Percentiles rank a stretch among this genome's conserved stretches.
Conservation (phyloP, 2,329 filamentous ascomycete genomes). For the Chalara sp. region DNA sequence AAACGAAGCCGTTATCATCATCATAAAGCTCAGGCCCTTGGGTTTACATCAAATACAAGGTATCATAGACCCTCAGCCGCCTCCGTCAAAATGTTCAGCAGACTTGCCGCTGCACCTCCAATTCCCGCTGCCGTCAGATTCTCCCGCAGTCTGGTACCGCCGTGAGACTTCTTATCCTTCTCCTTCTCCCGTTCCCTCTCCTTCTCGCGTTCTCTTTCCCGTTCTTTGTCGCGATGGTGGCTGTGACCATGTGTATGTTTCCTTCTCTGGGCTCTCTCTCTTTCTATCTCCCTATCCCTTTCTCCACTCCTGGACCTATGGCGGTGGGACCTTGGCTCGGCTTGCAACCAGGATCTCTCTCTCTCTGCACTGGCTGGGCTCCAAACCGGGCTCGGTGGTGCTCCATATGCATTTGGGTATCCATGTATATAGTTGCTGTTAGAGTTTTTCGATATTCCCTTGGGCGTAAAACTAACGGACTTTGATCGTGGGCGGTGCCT, state of each 20-base stretch:
- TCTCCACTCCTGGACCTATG: neutral
- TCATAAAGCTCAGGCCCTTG: too few relatives aligned
- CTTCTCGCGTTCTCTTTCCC: constrained; percentile 4
- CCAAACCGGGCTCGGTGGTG: constrained; percentile 11
- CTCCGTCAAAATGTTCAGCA: constrained; percentile 51
- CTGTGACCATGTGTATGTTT: constrained; percentile 16
- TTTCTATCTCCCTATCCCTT: constrained; percentile 30
- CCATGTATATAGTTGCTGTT: constrained; percentile 4
- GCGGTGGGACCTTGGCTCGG: neutral
- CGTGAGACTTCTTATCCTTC: constrained; percentile 6
- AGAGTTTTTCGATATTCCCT: neutral
- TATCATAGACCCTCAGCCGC: constrained; percentile 34
- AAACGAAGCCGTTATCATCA: too few relatives aligned
- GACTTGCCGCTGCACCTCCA: constrained; percentile 52
- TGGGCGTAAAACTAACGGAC: constrained; percentile 1
- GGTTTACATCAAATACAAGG: too few relatives aligned
- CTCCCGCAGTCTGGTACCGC: constrained; percentile 37
- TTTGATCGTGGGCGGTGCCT: constrained; percentile 1
- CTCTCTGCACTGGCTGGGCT: neutral
- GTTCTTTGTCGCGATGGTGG: constrained; percentile 7
- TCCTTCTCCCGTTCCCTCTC: constrained; percentile 3
- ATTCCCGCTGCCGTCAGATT: constrained; percentile 52
- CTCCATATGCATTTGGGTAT: constrained; percentile 19
- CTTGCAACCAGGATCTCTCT: neutral
- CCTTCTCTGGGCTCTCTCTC: constrained; percentile 20